Base-by-base conservation (phyloP, 2,329 filamentous ascomycete genomes). In the Diaporthe batatas region DNA sequence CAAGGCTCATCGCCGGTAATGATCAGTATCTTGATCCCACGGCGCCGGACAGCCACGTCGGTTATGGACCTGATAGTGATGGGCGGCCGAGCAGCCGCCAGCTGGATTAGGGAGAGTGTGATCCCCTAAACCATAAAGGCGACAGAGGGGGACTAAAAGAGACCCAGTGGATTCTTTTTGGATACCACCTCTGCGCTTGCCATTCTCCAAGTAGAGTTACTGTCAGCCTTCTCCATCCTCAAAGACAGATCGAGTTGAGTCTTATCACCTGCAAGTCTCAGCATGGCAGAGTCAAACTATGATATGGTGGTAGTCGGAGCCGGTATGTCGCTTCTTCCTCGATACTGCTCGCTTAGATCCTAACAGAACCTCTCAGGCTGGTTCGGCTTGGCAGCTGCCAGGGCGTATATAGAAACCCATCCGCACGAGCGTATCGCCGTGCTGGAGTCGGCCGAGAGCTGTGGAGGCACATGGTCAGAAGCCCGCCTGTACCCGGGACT, bases 401-500 rank as follows among this genome's bases (percentile, higher is more conserved):
- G 88, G 75, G 86, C 86, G 3, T 88, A 87, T 75, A 80, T 84
- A 7, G 81, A 90, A 70, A 75, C 88, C 29, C 80, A 88, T 69
- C 87, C 88, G 0, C 74, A 79, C 5, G 81, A 83, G 68, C 84
- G 82, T 2, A 76, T 90, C 10, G 74, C 85, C 11, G 77, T 91
- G 1, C 78, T 91, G 16, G 90, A 91, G n/a, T 79, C 82, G 1
- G 83, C 82, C 7, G 78, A 81, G 25, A 85, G 86, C 2, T 79
- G 89, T 51, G 91, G 91, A 1, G 91, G 91, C 6, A 88, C 88
- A 12, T 92, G 91, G 91, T 86, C 88, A 6, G 81, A 86, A 68
- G 81, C 90, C 34, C 85, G 90, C 1, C 81, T 92, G 0, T 89
- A 92, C 78, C 86, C 88, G 0, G 89, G 88, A 2, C 83, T 93